Evolutionary conservation across 805 yeast genomes (phyloP).

Genomic region (Saccharomycopsis schoenii): DNA sequence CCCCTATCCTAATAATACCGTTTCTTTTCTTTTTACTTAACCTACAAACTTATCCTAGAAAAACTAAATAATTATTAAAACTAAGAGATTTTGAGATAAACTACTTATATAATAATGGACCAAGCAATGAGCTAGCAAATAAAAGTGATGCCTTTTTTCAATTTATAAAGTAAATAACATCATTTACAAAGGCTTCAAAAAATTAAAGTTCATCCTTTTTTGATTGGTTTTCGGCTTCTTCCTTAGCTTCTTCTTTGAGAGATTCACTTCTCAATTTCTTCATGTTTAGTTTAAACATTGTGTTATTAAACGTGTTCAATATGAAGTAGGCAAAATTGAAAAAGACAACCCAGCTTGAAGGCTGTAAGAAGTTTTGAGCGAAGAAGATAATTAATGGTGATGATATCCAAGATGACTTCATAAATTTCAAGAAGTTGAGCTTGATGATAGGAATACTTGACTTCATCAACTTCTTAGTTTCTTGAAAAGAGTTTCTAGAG

Average conservation of each 20-base stretch:
- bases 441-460: conserved; percentile 15
- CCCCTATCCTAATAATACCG: too few species aligned
- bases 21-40: too few species aligned
- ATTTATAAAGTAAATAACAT: too few species aligned
- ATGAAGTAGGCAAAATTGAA: conserved; percentile 48
- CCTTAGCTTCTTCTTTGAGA: conserved; percentile 18
- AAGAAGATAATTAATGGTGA: conserved; percentile 40
- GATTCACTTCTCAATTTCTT: conserved; percentile 20
- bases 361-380: conserved; percentile 48
- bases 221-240: background rate
- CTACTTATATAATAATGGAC: too few species aligned
- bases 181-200: too few species aligned
- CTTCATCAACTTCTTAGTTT: conserved; percentile 20
- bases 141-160: too few species aligned
- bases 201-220: background rate
- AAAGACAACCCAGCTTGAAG: conserved; percentile 57
- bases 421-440: conserved; percentile 33
- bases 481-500: conserved; percentile 8
- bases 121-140: too few species aligned
- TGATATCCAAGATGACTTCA: conserved; percentile 45
- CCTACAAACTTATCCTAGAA: too few species aligned
- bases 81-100: too few species aligned
- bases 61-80: too few species aligned
- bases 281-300: conserved; percentile 35
- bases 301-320: conserved; percentile 54